phyloP scores from a whole-genome alignment of 2,329 filamentous ascomycete species.

The Bipolaris oryzae region DNA sequence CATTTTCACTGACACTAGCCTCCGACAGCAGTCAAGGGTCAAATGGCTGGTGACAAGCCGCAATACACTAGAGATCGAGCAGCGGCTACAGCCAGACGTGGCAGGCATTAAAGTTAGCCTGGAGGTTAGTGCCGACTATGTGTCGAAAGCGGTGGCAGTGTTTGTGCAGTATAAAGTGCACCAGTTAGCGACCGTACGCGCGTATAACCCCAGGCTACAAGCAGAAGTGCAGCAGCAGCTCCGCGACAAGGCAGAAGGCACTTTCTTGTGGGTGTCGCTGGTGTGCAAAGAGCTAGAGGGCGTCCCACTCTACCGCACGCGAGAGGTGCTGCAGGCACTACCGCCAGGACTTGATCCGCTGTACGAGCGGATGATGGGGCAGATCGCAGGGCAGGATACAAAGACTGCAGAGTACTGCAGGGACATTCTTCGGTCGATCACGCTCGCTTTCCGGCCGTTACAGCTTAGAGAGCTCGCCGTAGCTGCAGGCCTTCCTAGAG shows the following conservation, averaged over 20 bases:
- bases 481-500: constrained; percentile 1
- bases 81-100: constrained; percentile 24
- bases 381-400: constrained; percentile 7
- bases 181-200: constrained; percentile 1
- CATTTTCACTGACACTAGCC: constrained; percentile 3
- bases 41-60: constrained; percentile 49
- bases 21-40: constrained; percentile 13
- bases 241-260: constrained; percentile 44
- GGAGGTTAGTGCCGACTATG: constrained; percentile 43
- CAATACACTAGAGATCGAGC: constrained; percentile 48
- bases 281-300: constrained; percentile 47
- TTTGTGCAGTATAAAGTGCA: constrained; percentile 44
- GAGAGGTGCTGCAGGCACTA: constrained; percentile 30
- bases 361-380: constrained; percentile 49
- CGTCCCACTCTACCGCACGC: constrained; percentile 5
- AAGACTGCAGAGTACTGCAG: neutral
- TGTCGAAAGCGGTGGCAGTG: constrained; percentile 42
- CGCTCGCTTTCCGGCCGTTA: constrained; percentile 10
- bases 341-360: constrained; percentile 47
- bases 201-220: neutral
- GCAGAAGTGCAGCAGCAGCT: constrained; percentile 3
- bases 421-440: constrained; percentile 6
- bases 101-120: constrained; percentile 33
- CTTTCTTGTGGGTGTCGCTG: constrained; percentile 54
- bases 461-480: constrained; percentile 8